Evolutionary conservation across 2,329 filamentous ascomycete species (phyloP).

Genomic region (Ceratocystis cubensis): DNA sequence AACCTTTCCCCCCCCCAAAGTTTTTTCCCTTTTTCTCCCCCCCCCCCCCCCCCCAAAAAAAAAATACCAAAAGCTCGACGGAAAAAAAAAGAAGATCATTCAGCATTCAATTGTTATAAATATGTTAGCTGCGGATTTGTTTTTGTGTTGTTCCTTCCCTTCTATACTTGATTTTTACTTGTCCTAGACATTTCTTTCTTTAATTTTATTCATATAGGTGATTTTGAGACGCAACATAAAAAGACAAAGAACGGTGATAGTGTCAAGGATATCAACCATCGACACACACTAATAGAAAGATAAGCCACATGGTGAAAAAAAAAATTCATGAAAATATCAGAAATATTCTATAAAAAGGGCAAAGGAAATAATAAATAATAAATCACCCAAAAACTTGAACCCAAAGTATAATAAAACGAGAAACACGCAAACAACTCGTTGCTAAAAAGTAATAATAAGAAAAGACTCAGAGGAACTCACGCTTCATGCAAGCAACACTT

Average conservation of each 20-base stretch:
- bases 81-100: conserved; percentile 9
- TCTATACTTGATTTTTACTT: neutral
- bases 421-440: neutral
- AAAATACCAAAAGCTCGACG: neutral
- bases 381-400: neutral
- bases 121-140: neutral
- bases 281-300: too few relatives aligned
- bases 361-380: neutral
- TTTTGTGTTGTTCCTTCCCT: neutral
- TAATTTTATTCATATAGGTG: too few relatives aligned
- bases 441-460: neutral
- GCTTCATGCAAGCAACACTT: neutral
- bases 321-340: too few relatives aligned
- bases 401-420: neutral
- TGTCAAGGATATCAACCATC: too few relatives aligned
- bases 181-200: neutral
- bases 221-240: too few relatives aligned
- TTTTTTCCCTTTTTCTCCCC: too few relatives aligned
- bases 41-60: neutral
- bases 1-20: too few relatives aligned
- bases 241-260: too few relatives aligned
- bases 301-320: too few relatives aligned
- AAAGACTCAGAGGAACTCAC: neutral
- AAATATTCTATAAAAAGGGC: too few relatives aligned
- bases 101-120: conserved; percentile 8